Evolutionary conservation across 495 filamentous ascomycete species (phyloP).

Genomic region (Talaromyces liani): DNA sequence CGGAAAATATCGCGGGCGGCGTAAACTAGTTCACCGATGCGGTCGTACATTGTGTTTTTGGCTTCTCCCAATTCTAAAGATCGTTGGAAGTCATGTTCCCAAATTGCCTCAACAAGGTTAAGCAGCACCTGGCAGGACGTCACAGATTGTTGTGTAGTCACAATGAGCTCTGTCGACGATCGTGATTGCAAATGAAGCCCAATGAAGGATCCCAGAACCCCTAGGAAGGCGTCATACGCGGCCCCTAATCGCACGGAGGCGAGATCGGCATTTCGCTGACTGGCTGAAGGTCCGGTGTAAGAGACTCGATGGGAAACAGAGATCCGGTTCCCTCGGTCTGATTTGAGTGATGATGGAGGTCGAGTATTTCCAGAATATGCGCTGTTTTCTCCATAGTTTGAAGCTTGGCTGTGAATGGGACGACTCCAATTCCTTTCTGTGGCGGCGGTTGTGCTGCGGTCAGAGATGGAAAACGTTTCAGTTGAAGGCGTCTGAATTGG

Average conservation of each 20-base stretch:
- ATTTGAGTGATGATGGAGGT: conserved; percentile 26
- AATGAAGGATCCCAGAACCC: conserved; percentile 84
- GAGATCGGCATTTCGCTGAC: conserved; percentile 41
- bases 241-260: conserved; percentile 61
- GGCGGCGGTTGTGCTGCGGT: conserved; percentile 18
- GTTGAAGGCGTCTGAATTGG: conserved; percentile 64
- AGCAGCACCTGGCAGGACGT: conserved; percentile 71
- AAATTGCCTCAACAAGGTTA: conserved; percentile 75
- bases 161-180: conserved; percentile 72
- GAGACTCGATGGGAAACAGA: conserved; percentile 53
- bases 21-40: conserved; percentile 68
- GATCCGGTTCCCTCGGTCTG: conserved; percentile 29
- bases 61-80: conserved; percentile 58
- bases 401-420: conserved; percentile 30
- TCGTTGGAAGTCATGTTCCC: conserved; percentile 62
- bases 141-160: conserved; percentile 70
- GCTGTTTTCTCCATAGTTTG: conserved; percentile 27
- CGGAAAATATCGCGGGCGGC: conserved; percentile 72
- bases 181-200: conserved; percentile 86
- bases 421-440: conserved; percentile 32
- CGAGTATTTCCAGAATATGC: conserved; percentile 19
- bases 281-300: conserved; percentile 38
- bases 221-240: conserved; percentile 80
- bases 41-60: conserved; percentile 70
- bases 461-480: conserved; percentile 35